These are phyloP conservation scores for Apium graveolens DNA, from an alignment of 129 eudicot species.

Conservation along the genomic window DNA sequence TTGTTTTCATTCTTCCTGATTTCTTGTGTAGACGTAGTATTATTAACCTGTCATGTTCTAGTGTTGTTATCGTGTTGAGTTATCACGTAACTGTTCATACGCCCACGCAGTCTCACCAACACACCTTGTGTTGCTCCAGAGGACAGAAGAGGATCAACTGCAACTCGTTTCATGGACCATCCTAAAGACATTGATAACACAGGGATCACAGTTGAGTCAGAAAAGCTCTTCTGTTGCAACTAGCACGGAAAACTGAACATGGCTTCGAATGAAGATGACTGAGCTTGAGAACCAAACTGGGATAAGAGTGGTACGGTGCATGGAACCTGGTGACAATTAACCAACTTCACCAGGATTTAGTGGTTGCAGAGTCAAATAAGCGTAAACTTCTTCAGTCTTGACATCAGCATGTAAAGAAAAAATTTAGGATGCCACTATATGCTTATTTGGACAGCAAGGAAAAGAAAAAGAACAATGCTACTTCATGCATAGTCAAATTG, in stretches of 20 bases:
- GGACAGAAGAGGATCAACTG: slow-evolving; percentile 51
- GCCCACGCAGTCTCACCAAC: too few species aligned
- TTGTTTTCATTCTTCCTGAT: too few species aligned
- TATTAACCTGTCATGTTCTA: too few species aligned
- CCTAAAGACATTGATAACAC: slow-evolving; percentile 40
- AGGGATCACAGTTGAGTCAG: slow-evolving; percentile 41
- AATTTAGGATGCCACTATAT: neutral
- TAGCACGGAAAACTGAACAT: slow-evolving; percentile 24
- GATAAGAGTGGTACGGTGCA: slow-evolving; percentile 11
- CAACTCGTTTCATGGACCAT: slow-evolving; percentile 66
- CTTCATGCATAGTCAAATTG: slow-evolving; percentile 85
- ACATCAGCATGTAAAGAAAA: slow-evolving; percentile 62
- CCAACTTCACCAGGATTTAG: slow-evolving; percentile 26
- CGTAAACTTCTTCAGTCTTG: slow-evolving; percentile 88
- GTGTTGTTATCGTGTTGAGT: too few species aligned
- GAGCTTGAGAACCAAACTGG: slow-evolving; percentile 32
- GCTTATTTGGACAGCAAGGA: neutral
- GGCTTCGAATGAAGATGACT: slow-evolving; percentile 27
- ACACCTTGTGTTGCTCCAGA: slow-evolving; percentile 37
- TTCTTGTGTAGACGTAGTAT: too few species aligned
- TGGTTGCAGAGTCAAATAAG: slow-evolving; percentile 87
- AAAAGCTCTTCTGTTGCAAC: slow-evolving; percentile 37
- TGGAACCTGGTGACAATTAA: slow-evolving; percentile 4
- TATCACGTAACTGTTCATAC: too few species aligned
- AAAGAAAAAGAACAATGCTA: neutral